phyloP scores from a whole-genome alignment of 73 alveolate species.

The Uronychia setigera region DNA sequence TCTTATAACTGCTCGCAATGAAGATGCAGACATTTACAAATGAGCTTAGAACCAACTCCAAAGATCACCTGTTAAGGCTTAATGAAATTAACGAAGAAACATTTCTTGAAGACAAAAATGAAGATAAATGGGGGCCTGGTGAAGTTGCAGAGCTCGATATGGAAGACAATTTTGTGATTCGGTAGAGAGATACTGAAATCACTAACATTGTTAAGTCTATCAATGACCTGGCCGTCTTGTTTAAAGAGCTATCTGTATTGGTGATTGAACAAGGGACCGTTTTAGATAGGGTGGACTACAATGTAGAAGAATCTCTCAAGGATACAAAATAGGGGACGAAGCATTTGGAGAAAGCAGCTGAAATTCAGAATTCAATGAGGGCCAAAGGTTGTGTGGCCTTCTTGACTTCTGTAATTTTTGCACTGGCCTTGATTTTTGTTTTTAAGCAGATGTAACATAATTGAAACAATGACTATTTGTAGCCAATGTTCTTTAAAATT shows the following conservation, averaged over 20 bases:
- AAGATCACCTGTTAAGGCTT: not conserved
- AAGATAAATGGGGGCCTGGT: not conserved
- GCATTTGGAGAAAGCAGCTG: constrained; percentile 73
- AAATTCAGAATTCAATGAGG: constrained; percentile 51
- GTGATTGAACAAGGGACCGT: constrained; percentile 95
- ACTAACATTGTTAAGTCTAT: constrained; percentile 73
- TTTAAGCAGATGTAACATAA: not conserved
- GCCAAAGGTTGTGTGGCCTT: constrained; percentile 8
- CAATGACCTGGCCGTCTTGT: constrained; percentile 86
- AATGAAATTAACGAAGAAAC: constrained; percentile 2
- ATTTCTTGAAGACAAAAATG: not conserved
- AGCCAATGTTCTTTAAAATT: too few species aligned
- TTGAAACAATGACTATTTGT: too few species aligned
- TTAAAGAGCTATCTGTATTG: constrained; percentile 84
- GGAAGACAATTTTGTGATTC: constrained; percentile 19
- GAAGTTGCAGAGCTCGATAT: not conserved
- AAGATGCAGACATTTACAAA: not conserved
- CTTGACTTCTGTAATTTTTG: not conserved
- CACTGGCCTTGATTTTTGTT: not conserved
- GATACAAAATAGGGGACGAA: constrained; percentile 74
- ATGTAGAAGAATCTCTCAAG: constrained; percentile 77
- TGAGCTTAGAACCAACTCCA: not conserved
- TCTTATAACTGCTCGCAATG: not conserved
- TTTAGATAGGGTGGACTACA: constrained; percentile 93
- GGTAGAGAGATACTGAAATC: constrained; percentile 76